Evolutionary conservation across 2,329 filamentous ascomycete genomes (phyloP).

Genomic region (Fusarium brachygibbosum): DNA sequence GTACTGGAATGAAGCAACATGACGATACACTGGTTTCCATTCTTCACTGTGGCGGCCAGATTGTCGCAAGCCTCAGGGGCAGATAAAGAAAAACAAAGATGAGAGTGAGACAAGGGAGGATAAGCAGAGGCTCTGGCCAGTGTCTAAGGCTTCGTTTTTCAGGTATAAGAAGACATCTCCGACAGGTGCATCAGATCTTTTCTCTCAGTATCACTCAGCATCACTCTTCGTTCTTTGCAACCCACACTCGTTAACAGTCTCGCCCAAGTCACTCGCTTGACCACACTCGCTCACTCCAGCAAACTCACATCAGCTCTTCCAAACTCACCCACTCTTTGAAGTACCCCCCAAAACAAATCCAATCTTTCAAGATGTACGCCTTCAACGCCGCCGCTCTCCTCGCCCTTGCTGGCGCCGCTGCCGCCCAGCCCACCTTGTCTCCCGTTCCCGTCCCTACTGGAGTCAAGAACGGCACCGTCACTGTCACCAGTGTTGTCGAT

Average conservation of each 20-base stretch:
- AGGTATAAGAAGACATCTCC: slow-evolving; percentile 45
- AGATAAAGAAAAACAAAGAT: slow-evolving; percentile 3
- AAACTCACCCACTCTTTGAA: slow-evolving; percentile 23
- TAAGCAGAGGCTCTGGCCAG: slow-evolving; percentile 8
- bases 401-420: slow-evolving; percentile 44
- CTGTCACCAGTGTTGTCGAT: slow-evolving; percentile 54
- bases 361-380: slow-evolving; percentile 48
- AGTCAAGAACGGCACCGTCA: slow-evolving; percentile 46
- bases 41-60: slow-evolving; percentile 32
- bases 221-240: slow-evolving; percentile 23
- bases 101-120: slow-evolving; percentile 13
- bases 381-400: slow-evolving; percentile 46
- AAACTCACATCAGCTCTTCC: slow-evolving; percentile 20
- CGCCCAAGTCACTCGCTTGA: slow-evolving; percentile 48
- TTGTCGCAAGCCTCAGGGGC: slow-evolving; percentile 26
- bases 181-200: neutral
- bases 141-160: slow-evolving; percentile 11
- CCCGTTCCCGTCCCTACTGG: slow-evolving; percentile 22
- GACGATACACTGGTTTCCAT: slow-evolving; percentile 28
- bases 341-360: slow-evolving; percentile 20
- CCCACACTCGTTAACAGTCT: slow-evolving; percentile 40
- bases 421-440: slow-evolving; percentile 37
- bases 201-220: slow-evolving; percentile 24
- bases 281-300: slow-evolving; percentile 19
- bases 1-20: slow-evolving; percentile 37